Conservation (phyloP, 2,329 filamentous ascomycete species). For the Aspergillus jensenii region DNA sequence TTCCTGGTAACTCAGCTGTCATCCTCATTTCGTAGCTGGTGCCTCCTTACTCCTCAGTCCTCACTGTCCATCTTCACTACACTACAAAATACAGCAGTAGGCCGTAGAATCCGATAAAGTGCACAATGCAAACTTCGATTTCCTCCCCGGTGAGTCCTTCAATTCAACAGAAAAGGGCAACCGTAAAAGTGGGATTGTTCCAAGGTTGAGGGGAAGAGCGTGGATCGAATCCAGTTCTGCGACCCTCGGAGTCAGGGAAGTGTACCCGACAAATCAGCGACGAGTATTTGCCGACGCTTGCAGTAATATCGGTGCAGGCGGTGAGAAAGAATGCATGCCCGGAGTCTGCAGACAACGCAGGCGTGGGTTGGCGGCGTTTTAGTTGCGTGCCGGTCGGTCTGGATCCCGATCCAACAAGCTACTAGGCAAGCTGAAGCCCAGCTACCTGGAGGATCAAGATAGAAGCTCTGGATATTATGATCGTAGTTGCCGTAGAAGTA, state of each 20-base stretch:
- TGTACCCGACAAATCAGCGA: conserved; percentile 4
- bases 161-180: no score
- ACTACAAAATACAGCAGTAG: neutral
- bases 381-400: no score
- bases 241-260: neutral
- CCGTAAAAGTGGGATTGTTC: neutral
- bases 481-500: no score
- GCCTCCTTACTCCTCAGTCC: neutral
- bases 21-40: neutral
- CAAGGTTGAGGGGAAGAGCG: neutral
- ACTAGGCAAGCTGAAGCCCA: no score
- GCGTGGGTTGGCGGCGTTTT: no score
- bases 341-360: no score
- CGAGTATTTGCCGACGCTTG: neutral
- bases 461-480: no score
- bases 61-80: neutral
- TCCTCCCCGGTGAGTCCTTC: neutral
- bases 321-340: neutral
- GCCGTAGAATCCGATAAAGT: neutral
- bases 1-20: neutral
- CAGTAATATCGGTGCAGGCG: conserved; percentile 1
- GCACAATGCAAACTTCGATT: neutral
- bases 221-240: neutral
- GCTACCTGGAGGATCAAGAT: no score
- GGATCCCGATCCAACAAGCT: no score